A percentile compares a stretch with the other conserved stretches of the same genome.
phyloP scores from a whole-genome alignment of 2,329 filamentous ascomycete species.

The Purpureocillium takamizusanense region DNA sequence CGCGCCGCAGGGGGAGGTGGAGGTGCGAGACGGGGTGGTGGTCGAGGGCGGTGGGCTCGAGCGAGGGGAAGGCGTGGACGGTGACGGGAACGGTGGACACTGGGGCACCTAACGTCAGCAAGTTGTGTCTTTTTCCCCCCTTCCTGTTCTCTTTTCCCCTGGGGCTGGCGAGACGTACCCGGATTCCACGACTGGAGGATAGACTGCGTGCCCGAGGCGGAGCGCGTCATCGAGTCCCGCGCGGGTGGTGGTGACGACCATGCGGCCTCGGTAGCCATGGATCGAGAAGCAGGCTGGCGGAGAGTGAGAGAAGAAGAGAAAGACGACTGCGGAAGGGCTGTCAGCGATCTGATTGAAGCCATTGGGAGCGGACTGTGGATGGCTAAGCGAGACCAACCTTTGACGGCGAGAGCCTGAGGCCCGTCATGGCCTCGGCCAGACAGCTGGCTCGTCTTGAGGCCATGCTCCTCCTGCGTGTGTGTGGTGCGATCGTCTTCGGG shows the following conservation, averaged over 20 bases:
- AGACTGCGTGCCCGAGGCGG: slow-evolving; percentile 19
- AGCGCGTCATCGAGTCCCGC: slow-evolving; percentile 27
- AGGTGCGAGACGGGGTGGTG: slow-evolving; percentile 77
- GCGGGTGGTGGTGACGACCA: too few species aligned
- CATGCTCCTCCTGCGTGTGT: slow-evolving; percentile 1
- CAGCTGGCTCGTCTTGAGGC: slow-evolving; percentile 30
- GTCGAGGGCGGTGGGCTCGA: slow-evolving; percentile 74
- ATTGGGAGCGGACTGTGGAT: too few species aligned
- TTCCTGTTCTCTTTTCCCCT: too few species aligned
- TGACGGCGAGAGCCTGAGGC: slow-evolving; percentile 31
- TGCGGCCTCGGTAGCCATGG: slow-evolving; percentile 51
- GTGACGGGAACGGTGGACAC: slow-evolving; percentile 67
- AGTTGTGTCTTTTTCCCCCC: too few species aligned
- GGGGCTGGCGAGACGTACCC: too few species aligned
- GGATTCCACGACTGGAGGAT: slow-evolving; percentile 35
- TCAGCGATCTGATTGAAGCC: too few species aligned
- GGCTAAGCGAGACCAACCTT: too few species aligned
- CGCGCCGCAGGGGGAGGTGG: slow-evolving; percentile 75
- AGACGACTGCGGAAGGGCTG: too few species aligned
- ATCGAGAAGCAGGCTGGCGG: slow-evolving; percentile 27
- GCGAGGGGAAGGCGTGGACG: slow-evolving; percentile 79
- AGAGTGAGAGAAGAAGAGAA: too few species aligned
- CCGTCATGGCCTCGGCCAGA: slow-evolving; percentile 43
- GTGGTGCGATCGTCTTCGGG: too few species aligned
- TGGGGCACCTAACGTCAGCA: too few species aligned